Evolutionary conservation across 352 stramenopile genomes (phyloP).

Genomic region (Phytophthora pluvialis): DNA sequence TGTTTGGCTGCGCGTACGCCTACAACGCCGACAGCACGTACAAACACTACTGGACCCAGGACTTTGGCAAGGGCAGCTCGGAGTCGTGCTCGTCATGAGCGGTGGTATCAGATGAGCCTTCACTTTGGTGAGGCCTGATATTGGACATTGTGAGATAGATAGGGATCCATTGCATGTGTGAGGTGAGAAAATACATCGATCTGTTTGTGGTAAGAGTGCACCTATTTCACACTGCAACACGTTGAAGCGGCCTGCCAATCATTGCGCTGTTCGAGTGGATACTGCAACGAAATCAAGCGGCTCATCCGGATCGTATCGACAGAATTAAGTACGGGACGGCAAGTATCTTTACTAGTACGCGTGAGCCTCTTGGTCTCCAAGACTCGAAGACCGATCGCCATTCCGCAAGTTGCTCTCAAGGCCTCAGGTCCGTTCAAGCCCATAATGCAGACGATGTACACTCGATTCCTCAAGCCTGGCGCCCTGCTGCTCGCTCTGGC

Average conservation of each 20-base stretch:
- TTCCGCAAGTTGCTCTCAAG: constrained; percentile 14
- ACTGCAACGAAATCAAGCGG: neutral
- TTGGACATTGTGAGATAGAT: constrained; percentile 4
- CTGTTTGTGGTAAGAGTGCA: no score
- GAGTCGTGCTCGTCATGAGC: constrained; percentile 33
- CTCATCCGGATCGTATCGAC: no score
- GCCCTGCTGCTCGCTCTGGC: constrained; percentile 13
- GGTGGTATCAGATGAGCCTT: neutral
- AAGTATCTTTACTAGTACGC: no score
- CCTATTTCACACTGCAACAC: constrained; percentile 3
- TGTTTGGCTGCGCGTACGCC: constrained; percentile 50
- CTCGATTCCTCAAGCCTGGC: constrained; percentile 6
- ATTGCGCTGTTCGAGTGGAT: no score
- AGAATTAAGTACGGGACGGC: no score
- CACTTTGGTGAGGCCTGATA: neutral
- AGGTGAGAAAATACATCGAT: constrained; percentile 7
- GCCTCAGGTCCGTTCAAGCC: constrained; percentile 7
- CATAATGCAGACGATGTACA: constrained; percentile 5
- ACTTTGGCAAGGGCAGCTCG: constrained; percentile 44
- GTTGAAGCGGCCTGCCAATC: neutral
- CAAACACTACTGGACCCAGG: constrained; percentile 69
- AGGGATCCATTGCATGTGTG: neutral
- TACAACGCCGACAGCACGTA: constrained; percentile 48
- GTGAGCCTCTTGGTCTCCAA: no score
- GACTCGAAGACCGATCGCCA: no score